A percentile compares a stretch with the other conserved stretches of the same genome.
Conservation (phyloP, 2,329 filamentous ascomycete species). For the Phyllosticta citriasiana region DNA sequence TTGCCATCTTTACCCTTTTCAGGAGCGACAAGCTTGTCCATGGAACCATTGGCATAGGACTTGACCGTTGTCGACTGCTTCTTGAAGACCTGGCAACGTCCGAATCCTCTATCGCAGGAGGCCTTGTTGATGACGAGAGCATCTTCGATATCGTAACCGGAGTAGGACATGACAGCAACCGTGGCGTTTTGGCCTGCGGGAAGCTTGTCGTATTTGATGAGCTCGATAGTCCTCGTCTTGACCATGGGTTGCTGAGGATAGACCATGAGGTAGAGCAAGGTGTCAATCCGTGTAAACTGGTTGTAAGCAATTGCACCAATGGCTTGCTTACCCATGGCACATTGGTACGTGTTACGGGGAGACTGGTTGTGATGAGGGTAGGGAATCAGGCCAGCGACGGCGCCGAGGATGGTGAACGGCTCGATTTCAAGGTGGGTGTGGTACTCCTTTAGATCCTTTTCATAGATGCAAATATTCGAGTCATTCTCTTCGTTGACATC, state of each 20-base stretch:
- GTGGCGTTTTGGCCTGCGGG: slow-evolving; percentile 95
- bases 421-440: slow-evolving; percentile 97
- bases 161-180: slow-evolving; percentile 98
- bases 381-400: slow-evolving; percentile 90
- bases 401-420: slow-evolving; percentile 91
- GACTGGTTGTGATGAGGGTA: slow-evolving; percentile 99
- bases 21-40: slow-evolving; percentile 43
- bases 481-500: slow-evolving; percentile 99
- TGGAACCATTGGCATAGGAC: slow-evolving; percentile 73
- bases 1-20: slow-evolving; percentile 54
- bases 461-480: slow-evolving; percentile 81
- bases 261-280: slow-evolving; percentile 88
- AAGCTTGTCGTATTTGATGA: slow-evolving; percentile 94
- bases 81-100: slow-evolving; percentile 94
- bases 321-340: slow-evolving; percentile 99
- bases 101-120: slow-evolving; percentile 88
- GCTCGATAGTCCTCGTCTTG: slow-evolving; percentile 90
- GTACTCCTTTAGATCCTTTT: slow-evolving; percentile 68
- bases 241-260: slow-evolving; percentile 98
- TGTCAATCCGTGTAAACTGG: slow-evolving; percentile 94
- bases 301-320: slow-evolving; percentile 98
- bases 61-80: slow-evolving; percentile 84
- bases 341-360: slow-evolving; percentile 96
- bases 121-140: slow-evolving; percentile 94
- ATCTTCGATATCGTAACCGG: slow-evolving; percentile 98